Percentiles rank a stretch among this genome's conserved stretches.
These are phyloP conservation scores for Candida frijolesensis DNA, from an alignment of 1,139 yeast genomes.

Conservation along the genomic window DNA sequence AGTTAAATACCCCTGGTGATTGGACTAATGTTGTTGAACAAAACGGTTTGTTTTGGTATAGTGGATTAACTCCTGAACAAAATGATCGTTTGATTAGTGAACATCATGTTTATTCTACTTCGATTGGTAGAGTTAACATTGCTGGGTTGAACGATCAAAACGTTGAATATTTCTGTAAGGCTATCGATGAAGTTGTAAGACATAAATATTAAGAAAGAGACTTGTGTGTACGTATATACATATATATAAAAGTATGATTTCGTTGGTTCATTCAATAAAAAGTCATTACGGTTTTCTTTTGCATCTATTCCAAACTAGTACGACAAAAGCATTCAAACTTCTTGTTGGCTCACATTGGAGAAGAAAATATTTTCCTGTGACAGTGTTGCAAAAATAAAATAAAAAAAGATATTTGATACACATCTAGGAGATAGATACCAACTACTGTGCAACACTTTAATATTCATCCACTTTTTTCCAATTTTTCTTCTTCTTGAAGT, in stretches of 20 bases:
- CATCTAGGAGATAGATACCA: no score
- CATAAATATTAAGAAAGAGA: neutral
- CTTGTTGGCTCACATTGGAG: no score
- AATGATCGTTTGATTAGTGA: conserved; percentile 31
- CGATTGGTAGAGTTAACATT: conserved; percentile 44
- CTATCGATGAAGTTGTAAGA: conserved; percentile 44
- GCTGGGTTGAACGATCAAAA: conserved; percentile 45
- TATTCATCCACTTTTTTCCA: no score
- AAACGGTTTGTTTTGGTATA: conserved; percentile 47
- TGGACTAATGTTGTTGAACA: conserved; percentile 42
- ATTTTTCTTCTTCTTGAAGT: no score
- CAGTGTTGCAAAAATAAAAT: no score
- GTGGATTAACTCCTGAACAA: conserved; percentile 40
- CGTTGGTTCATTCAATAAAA: no score
- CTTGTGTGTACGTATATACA: neutral
- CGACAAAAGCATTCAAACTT: no score
- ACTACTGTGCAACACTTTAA: no score
- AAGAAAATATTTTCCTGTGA: no score
- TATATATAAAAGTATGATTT: neutral
- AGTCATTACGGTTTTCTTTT: no score
- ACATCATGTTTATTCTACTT: conserved; percentile 40
- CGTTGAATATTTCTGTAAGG: conserved; percentile 36
- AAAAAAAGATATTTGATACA: no score
- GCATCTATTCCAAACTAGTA: no score
- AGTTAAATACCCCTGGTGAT: conserved; percentile 43